A percentile compares a stretch with the other conserved stretches of the same genome.
These are phyloP conservation scores for Grammothele lineata DNA, from an alignment of 768 basidiomycete species.

Conservation along the genomic window DNA sequence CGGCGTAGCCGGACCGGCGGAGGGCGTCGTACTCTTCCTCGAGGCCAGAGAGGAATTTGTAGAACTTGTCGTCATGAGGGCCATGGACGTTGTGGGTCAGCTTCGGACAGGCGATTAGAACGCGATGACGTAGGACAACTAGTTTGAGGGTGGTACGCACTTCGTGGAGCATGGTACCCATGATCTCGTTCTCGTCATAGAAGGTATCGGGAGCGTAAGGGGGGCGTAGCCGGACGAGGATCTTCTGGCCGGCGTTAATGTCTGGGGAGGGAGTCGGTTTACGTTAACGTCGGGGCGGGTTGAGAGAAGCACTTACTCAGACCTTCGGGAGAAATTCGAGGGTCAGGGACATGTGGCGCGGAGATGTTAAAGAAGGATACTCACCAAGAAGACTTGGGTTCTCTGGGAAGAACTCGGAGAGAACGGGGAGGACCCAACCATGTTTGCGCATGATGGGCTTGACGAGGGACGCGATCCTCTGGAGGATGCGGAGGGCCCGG, in stretches of 20 bases:
- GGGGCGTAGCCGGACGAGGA: conserved; percentile 78
- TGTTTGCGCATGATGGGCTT: conserved; percentile 93
- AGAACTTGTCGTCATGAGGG: conserved; percentile 84
- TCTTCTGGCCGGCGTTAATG: conserved; percentile 76
- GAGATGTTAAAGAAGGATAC: conserved; percentile 17
- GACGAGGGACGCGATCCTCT: conserved; percentile 70
- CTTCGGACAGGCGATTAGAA: conserved; percentile 31
- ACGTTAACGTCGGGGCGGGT: conserved; percentile 2
- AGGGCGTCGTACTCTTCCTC: conserved; percentile 85
- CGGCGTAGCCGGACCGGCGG: conserved; percentile 76
- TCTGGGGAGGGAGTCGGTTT: conserved; percentile 39
- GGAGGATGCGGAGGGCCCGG: conserved; percentile 62
- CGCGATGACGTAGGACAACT: not conserved
- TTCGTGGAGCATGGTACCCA: conserved; percentile 90
- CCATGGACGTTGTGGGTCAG: conserved; percentile 88
- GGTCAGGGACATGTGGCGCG: not conserved
- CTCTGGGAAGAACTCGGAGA: conserved; percentile 88
- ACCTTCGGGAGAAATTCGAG: conserved; percentile 21
- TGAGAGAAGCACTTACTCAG: conserved; percentile 30
- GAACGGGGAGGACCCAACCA: conserved; percentile 70
- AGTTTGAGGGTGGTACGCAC: conserved; percentile 31
- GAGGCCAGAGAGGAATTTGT: conserved; percentile 64
- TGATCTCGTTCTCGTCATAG: conserved; percentile 67
- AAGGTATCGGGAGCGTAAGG: conserved; percentile 65
- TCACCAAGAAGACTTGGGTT: conserved; percentile 68